Conservation (phyloP, 306 rosid genomes). For the Prunus campanulata region DNA sequence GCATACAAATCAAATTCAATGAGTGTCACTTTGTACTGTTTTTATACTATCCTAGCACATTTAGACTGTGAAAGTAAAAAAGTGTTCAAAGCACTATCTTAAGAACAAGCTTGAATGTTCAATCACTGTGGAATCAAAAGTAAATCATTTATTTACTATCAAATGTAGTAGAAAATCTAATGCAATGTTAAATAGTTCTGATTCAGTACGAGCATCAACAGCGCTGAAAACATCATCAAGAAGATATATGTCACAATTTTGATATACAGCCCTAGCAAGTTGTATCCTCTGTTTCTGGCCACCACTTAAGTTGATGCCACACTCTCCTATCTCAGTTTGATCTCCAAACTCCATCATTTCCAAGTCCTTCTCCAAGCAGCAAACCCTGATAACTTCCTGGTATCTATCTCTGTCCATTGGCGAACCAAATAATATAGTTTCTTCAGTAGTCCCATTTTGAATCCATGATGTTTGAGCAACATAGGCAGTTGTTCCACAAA, state of each 20-base stretch:
- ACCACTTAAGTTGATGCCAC: slow-evolving; percentile 94
- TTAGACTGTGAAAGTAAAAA: background rate
- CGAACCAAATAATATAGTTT: slow-evolving; percentile 45
- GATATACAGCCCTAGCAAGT: slow-evolving; percentile 91
- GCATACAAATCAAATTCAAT: no score
- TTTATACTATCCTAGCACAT: background rate
- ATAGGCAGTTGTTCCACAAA: no score
- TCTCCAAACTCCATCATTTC: slow-evolving; percentile 94
- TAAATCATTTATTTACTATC: background rate
- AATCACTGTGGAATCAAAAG: background rate
- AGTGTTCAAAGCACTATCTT: background rate
- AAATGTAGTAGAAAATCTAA: slow-evolving; percentile 1
- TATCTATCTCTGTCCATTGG: slow-evolving; percentile 73
- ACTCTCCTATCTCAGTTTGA: slow-evolving; percentile 96
- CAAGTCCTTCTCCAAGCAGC: slow-evolving; percentile 39
- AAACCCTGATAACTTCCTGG: slow-evolving; percentile 61
- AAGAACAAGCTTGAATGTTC: background rate
- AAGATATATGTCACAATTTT: slow-evolving; percentile 79
- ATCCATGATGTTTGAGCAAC: no score
- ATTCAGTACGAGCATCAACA: slow-evolving; percentile 95
- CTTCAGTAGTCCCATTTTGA: no score
- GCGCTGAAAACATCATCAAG: slow-evolving; percentile 96
- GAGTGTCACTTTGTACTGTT: background rate
- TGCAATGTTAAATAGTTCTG: slow-evolving; percentile 63
- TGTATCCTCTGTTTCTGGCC: slow-evolving; percentile 97